phyloP scores from a whole-genome alignment of 805 yeast species.

The Lipomyces mesembrius region DNA sequence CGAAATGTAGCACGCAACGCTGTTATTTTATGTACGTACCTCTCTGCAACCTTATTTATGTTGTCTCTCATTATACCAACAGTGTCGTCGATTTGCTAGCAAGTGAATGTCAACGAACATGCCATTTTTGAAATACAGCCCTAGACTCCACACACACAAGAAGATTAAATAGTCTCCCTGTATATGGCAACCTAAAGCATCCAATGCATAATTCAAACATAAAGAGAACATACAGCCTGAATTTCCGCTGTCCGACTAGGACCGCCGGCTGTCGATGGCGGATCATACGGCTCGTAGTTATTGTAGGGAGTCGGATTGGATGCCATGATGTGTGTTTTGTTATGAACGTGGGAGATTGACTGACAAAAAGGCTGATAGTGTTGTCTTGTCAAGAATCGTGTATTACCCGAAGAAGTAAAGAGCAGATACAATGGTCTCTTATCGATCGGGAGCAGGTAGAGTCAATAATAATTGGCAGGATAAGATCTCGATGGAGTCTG shows the following conservation, averaged over 20 bases:
- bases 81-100: slow-evolving; percentile 85
- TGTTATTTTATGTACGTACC: slow-evolving; percentile 36
- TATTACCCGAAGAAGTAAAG: neutral
- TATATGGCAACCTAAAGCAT: neutral
- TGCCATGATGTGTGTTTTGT: slow-evolving; percentile 32
- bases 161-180: neutral
- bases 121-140: neutral
- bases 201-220: slow-evolving; percentile 46
- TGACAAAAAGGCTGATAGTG: neutral
- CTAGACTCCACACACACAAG: neutral
- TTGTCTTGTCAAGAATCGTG: neutral
- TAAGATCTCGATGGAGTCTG: neutral
- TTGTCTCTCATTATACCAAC: slow-evolving; percentile 98
- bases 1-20: neutral
- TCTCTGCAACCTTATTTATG: slow-evolving; percentile 91
- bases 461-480: neutral
- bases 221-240: slow-evolving; percentile 65
- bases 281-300: slow-evolving; percentile 71
- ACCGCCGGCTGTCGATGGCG: slow-evolving; percentile 47
- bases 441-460: neutral
- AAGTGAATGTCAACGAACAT: slow-evolving; percentile 43
- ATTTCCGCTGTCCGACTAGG: slow-evolving; percentile 74
- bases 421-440: neutral
- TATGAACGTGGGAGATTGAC: neutral
- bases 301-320: slow-evolving; percentile 63